Evolutionary conservation across 352 stramenopile species (phyloP).

Genomic region (Globisporangium alternatum): DNA sequence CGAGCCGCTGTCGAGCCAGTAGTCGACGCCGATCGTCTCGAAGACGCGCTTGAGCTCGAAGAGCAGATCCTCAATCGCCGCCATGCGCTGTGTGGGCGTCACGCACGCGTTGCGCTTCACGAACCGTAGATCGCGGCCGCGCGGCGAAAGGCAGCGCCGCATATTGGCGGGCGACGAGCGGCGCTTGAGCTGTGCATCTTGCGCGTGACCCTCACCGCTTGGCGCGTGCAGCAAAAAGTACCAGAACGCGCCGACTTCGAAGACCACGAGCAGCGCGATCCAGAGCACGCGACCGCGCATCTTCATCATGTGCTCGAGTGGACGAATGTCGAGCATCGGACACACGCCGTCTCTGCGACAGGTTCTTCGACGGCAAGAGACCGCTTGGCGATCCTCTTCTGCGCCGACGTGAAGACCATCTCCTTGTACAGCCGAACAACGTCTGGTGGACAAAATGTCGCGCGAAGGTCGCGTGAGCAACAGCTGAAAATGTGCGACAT

Average conservation of each 20-base stretch:
- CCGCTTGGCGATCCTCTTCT: not conserved
- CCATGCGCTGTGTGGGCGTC: slow-evolving; percentile 29
- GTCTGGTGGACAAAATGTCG: not conserved
- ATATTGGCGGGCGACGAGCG: slow-evolving; percentile 22
- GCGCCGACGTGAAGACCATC: not conserved
- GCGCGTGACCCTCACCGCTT: slow-evolving; percentile 11
- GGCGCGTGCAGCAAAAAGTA: slow-evolving; percentile 35
- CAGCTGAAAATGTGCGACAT: not conserved
- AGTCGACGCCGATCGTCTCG: slow-evolving; percentile 31
- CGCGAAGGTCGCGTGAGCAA: slow-evolving; percentile 5
- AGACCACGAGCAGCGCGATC: slow-evolving; percentile 30
- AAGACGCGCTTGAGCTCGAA: slow-evolving; percentile 34
- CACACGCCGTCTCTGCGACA: not conserved
- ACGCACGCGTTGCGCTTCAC: slow-evolving; percentile 32
- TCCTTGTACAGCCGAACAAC: slow-evolving; percentile 3
- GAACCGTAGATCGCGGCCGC: slow-evolving; percentile 36
- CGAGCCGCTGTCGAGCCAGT: slow-evolving; percentile 58
- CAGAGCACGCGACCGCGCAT: slow-evolving; percentile 9
- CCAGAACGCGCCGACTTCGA: slow-evolving; percentile 36
- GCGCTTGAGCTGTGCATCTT: slow-evolving; percentile 14
- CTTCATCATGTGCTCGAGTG: slow-evolving; percentile 4
- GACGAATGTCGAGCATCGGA: slow-evolving; percentile 2
- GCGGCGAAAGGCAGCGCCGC: slow-evolving; percentile 33
- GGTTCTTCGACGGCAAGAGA: not conserved
- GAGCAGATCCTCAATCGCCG: slow-evolving; percentile 35